These are phyloP conservation scores for Paraphysoderma sedebokerense DNA, from an alignment of 371 early-diverging fungal genomes.

Conservation along the genomic window DNA sequence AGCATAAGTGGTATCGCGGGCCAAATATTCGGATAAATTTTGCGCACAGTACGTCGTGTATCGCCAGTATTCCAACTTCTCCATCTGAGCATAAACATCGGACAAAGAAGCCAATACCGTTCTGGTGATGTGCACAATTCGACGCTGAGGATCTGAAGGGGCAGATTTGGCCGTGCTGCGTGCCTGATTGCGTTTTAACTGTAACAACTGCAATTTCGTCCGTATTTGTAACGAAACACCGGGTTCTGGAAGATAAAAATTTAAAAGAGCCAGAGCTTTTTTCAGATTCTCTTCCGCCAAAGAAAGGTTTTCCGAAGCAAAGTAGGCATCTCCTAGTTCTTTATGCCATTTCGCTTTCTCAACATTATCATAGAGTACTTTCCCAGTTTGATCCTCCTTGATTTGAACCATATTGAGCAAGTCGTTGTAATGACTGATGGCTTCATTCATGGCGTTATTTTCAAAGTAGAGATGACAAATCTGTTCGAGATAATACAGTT, in stretches of 20 bases:
- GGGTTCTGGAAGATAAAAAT: neutral
- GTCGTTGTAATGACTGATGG: conserved; percentile 20
- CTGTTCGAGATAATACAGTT: conserved; percentile 16
- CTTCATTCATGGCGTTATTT: conserved; percentile 13
- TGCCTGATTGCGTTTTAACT: neutral
- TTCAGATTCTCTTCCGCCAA: conserved; percentile 13
- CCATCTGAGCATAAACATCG: neutral
- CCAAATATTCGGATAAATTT: too few relatives aligned
- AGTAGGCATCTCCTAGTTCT: conserved; percentile 24
- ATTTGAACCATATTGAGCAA: conserved; percentile 8
- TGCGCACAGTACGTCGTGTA: too few relatives aligned
- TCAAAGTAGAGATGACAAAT: conserved; percentile 20
- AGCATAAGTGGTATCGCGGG: too few relatives aligned
- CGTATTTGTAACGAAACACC: neutral
- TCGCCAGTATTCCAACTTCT: neutral
- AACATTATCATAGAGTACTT: conserved; percentile 1
- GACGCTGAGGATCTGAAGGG: too few relatives aligned
- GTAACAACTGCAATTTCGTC: neutral
- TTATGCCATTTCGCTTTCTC: conserved; percentile 17
- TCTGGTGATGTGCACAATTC: neutral
- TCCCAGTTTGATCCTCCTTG: conserved; percentile 1
- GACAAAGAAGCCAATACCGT: neutral
- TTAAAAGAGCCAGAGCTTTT: neutral
- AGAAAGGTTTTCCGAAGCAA: conserved; percentile 5
- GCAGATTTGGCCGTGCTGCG: too few relatives aligned